These are phyloP conservation scores for Trametes sanguinea DNA, from an alignment of 768 basidiomycete genomes.

Conservation along the genomic window DNA sequence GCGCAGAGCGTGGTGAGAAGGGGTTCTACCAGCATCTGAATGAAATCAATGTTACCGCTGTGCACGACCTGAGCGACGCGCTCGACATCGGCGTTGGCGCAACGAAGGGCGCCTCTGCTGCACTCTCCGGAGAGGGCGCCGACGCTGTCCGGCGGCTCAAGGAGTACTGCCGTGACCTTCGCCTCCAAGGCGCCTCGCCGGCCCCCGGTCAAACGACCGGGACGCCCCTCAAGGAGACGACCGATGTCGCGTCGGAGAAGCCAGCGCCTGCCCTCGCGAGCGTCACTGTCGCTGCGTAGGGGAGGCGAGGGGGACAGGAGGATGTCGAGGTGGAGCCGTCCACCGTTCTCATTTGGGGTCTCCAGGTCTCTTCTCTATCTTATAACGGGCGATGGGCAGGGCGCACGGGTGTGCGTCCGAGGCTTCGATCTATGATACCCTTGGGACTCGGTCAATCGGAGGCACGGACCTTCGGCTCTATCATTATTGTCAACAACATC, in stretches of 20 bases:
- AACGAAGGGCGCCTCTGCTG: conserved; percentile 2
- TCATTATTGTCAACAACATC: conserved; percentile 12
- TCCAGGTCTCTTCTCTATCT: conserved; percentile 1
- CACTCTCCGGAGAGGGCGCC: conserved; percentile 38
- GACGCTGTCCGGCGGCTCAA: conserved; percentile 51
- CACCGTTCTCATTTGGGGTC: conserved; percentile 1
- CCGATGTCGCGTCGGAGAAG: conserved; percentile 11
- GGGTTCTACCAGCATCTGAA: conserved; percentile 52
- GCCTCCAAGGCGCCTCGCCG: conserved; percentile 29
- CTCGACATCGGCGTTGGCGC: conserved; percentile 27
- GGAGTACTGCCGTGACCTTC: conserved; percentile 52
- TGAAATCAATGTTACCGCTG: conserved; percentile 46
- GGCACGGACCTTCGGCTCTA: conserved; percentile 13
- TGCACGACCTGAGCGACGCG: conserved; percentile 41
- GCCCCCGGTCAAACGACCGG: background rate
- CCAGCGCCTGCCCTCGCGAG: conserved; percentile 2
- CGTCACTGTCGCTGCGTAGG: conserved; percentile 2
- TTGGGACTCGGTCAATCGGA: conserved; percentile 7
- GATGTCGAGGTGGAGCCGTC: background rate
- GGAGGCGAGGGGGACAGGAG: background rate
- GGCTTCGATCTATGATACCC: conserved; percentile 16
- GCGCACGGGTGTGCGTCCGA: conserved; percentile 4
- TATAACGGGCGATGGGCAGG: background rate
- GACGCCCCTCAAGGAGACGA: conserved; percentile 1
- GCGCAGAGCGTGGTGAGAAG: conserved; percentile 47